phyloP scores from a whole-genome alignment of 169 alveolate genomes.

The Plasmodium berghei region DNA sequence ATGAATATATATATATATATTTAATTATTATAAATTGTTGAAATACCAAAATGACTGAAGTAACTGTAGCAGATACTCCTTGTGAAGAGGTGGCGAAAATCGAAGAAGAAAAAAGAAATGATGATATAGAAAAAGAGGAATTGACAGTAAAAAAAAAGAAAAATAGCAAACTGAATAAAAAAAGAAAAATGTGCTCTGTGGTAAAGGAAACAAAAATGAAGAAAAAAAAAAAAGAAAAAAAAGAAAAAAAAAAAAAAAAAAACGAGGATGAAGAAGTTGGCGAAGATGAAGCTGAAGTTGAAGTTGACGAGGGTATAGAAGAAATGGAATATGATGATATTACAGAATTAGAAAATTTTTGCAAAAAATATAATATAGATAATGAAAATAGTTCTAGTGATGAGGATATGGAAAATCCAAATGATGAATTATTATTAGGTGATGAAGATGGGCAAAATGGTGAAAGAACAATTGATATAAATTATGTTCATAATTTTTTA shows the following conservation, averaged over 20 bases:
- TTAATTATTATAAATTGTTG: no score
- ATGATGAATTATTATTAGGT: neutral
- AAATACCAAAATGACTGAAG: no score
- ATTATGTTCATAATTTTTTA: constrained; percentile 13
- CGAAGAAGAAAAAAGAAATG: neutral
- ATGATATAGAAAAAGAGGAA: neutral
- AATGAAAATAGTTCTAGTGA: constrained; percentile 41
- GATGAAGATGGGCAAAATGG: constrained; percentile 11
- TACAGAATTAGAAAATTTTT: constrained; percentile 21
- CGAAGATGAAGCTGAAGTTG: neutral
- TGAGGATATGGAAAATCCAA: neutral
- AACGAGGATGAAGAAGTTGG: neutral
- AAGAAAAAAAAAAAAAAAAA: neutral
- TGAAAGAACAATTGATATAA: constrained; percentile 15
- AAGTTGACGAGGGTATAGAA: neutral
- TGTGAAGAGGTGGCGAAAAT: neutral
- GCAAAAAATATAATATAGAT: constrained; percentile 5
- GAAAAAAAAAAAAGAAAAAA: neutral
- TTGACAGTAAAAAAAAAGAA: neutral
- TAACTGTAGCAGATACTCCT: no score
- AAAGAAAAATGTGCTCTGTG: neutral
- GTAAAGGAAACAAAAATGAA: neutral
- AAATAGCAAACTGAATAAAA: neutral
- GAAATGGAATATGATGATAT: neutral
- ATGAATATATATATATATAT: no score